Evolutionary conservation across 345 rosid species (phyloP).

Genomic region (Sonneratia alba): DNA sequence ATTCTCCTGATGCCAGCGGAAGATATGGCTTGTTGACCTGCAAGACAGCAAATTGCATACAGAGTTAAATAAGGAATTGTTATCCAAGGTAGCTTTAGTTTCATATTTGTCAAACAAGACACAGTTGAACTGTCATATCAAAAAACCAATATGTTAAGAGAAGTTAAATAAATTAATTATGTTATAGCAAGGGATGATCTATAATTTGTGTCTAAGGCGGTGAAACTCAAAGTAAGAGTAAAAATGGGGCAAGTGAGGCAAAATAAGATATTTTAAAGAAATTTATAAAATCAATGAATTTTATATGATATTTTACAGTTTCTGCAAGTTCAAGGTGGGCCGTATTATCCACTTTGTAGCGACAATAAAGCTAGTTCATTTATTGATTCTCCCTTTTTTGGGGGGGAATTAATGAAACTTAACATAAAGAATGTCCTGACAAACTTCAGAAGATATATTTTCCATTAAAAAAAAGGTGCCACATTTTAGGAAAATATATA

Average conservation of each 20-base stretch:
- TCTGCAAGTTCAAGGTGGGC: too few relatives aligned
- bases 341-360: too few relatives aligned
- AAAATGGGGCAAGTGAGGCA: too few relatives aligned
- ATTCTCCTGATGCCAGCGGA: slow-evolving; percentile 94
- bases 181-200: background rate
- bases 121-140: background rate
- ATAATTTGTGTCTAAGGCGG: too few relatives aligned
- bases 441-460: background rate
- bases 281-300: too few relatives aligned
- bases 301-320: too few relatives aligned
- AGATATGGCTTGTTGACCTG: slow-evolving; percentile 97
- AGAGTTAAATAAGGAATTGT: background rate
- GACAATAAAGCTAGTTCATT: background rate
- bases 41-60: slow-evolving; percentile 10
- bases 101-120: background rate
- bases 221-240: too few relatives aligned
- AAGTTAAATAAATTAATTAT: background rate
- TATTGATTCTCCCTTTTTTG: background rate
- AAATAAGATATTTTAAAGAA: too few relatives aligned
- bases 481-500: background rate
- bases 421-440: background rate
- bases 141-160: background rate
- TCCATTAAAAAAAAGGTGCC: background rate
- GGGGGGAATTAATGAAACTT: background rate
- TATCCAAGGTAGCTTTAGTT: background rate